Evolutionary conservation across 2,329 filamentous ascomycete genomes (phyloP), one percentile per base, ranked within the genome.

Genomic region (Fusarium abutilonis): DNA sequence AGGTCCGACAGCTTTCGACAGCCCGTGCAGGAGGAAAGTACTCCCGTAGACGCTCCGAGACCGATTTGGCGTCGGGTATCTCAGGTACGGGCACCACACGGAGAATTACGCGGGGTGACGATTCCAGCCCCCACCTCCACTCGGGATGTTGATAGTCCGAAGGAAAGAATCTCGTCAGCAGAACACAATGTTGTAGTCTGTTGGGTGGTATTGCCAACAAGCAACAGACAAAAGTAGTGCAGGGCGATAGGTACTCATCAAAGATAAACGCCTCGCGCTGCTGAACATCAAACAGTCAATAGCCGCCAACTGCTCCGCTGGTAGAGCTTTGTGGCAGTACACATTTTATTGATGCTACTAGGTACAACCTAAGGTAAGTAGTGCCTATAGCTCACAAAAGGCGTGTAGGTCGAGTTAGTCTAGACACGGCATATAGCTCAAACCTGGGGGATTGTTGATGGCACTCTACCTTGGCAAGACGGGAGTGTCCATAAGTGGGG

Each of bases 181-280:
- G 17, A 39, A 39, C 17, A 19, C 10, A 9, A 38, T 32, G 9
- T n/a, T 32, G n/a, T 10, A 7, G 10, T 8, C 4, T 40, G 19
- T 40, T 40, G 36, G 13, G 38, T 23, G 19, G 26, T 28, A 26
- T 39, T 10, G 42, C 23, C 28, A 44, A 39, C 17, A 52, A 15
- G 51, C n/a, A 23, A 32, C 19, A 21, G 34, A 39, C 28, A 34
- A n/a, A 32, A n/a, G 6, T 15, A 9, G n/a, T 7, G 11, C 13
- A 38, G 5, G 11, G 17, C 8, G 17, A 19, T 9, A 19, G 28
- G 49, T 34, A 43, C 49, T 55, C 31, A 41, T 35, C 17, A 66
- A 66, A 66, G 45, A 65, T 53, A 65, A 32, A 63, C 62, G 62
- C 62, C 62, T 55, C 62, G 23, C 39, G 9, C 21, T 42, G 23